A percentile compares a stretch with the other conserved stretches of the same genome.
These are phyloP conservation scores for Sabuloglossum arenarium DNA, from an alignment of 495 filamentous ascomycete species.

Conservation along the genomic window DNA sequence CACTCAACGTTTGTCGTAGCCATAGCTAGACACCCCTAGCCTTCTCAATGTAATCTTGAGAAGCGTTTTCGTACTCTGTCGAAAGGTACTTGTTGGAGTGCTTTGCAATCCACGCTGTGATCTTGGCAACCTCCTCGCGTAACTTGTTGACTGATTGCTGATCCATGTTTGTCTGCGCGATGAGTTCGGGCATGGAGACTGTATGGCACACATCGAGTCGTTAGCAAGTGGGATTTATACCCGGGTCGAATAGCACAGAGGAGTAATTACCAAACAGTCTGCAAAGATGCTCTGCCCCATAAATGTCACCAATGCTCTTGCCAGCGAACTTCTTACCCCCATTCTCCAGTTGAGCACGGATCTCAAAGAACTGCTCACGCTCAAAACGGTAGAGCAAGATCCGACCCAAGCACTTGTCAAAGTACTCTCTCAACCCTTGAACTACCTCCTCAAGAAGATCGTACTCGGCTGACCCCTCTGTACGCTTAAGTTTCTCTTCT, in stretches of 20 bases:
- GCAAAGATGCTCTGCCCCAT: slow-evolving; percentile 78
- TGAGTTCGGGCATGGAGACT: slow-evolving; percentile 75
- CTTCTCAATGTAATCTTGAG: slow-evolving; percentile 38
- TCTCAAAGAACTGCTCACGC: slow-evolving; percentile 57
- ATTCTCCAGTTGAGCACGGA: slow-evolving; percentile 39
- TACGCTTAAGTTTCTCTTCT: slow-evolving; percentile 44
- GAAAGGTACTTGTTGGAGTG: slow-evolving; percentile 57
- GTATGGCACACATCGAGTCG: background rate
- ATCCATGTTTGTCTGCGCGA: slow-evolving; percentile 97
- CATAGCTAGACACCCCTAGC: slow-evolving; percentile 18
- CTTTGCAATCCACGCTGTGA: slow-evolving; percentile 60
- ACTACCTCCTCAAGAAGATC: slow-evolving; percentile 82
- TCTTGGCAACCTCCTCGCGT: slow-evolving; percentile 64
- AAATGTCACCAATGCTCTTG: slow-evolving; percentile 54
- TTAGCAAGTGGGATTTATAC: background rate
- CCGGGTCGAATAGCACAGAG: background rate
- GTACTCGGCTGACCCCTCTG: slow-evolving; percentile 38
- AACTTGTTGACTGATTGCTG: slow-evolving; percentile 66
- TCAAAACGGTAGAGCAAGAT: slow-evolving; percentile 87
- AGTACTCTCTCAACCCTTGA: slow-evolving; percentile 71
- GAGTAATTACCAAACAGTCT: slow-evolving; percentile 62
- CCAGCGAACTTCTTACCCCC: slow-evolving; percentile 34
- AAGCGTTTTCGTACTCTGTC: slow-evolving; percentile 48
- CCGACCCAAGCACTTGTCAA: slow-evolving; percentile 65
- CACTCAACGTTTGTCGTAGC: too few relatives aligned